Conservation (phyloP, 352 stramenopile genomes). For the Globisporangium cederbergense region DNA sequence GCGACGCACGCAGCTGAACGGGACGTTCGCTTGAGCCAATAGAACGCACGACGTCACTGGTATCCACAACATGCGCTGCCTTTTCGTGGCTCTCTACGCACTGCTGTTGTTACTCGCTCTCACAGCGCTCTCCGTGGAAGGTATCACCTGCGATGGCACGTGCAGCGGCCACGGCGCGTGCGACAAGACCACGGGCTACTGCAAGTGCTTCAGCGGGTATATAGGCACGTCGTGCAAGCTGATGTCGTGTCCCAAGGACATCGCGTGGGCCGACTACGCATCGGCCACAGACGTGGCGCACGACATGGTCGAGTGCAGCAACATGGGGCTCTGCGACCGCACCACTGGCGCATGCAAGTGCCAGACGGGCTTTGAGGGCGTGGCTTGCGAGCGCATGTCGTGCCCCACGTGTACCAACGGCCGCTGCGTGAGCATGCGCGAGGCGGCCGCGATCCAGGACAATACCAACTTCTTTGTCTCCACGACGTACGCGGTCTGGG, state of each 20-base stretch:
- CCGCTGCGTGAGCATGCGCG: conserved; percentile 68
- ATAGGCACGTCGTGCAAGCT: conserved; percentile 62
- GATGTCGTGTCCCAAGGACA: conserved; percentile 7
- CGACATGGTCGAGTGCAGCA: conserved; percentile 76
- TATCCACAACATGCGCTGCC: no score
- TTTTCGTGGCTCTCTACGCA: neutral
- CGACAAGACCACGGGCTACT: conserved; percentile 53
- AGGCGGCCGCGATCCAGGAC: conserved; percentile 52
- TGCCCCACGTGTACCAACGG: conserved; percentile 63
- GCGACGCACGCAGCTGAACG: no score
- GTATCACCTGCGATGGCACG: conserved; percentile 60
- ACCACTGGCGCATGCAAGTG: conserved; percentile 57
- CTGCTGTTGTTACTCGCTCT: neutral
- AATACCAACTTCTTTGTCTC: conserved; percentile 62
- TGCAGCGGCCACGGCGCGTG: conserved; percentile 82
- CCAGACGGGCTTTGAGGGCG: conserved; percentile 58
- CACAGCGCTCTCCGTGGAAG: neutral
- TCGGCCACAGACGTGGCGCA: conserved; percentile 58
- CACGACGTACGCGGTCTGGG: conserved; percentile 64
- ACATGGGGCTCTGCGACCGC: conserved; percentile 82
- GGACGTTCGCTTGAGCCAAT: no score
- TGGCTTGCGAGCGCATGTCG: conserved; percentile 70
- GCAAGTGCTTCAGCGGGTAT: conserved; percentile 78
- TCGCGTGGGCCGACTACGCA: conserved; percentile 63
- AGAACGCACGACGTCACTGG: no score